These are phyloP conservation scores for Crithidia fasciculata DNA, from an alignment of 208 protist genomes.

Conservation along the genomic window DNA sequence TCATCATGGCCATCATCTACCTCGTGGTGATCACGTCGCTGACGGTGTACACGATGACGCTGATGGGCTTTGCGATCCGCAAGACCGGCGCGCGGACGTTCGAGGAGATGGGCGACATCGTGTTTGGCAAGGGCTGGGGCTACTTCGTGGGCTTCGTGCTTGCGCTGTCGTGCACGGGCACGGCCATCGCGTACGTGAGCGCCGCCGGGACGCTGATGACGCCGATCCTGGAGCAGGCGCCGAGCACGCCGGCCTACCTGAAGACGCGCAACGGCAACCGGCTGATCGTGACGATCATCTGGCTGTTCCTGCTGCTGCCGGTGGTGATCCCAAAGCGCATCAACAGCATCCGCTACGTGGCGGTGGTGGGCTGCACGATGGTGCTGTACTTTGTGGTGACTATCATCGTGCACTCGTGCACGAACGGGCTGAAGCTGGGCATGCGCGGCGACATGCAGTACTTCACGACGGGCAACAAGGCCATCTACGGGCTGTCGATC, in stretches of 20 bases:
- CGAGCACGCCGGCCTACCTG: slow-evolving; percentile 38
- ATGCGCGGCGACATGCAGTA: slow-evolving; percentile 32
- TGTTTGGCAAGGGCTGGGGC: slow-evolving; percentile 56
- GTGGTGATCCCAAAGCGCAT: slow-evolving; percentile 64
- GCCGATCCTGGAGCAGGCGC: slow-evolving; percentile 36
- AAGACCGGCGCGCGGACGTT: slow-evolving; percentile 56
- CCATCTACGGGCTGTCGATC: slow-evolving; percentile 40
- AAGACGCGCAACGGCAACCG: slow-evolving; percentile 34
- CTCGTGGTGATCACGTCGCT: slow-evolving; percentile 56
- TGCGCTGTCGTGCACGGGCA: slow-evolving; percentile 64
- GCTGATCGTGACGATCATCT: slow-evolving; percentile 51
- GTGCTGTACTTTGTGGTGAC: slow-evolving; percentile 69
- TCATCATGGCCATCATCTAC: slow-evolving; percentile 68
- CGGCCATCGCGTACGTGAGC: slow-evolving; percentile 65
- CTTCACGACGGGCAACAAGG: slow-evolving; percentile 55
- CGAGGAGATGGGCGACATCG: slow-evolving; percentile 49
- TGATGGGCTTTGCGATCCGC: slow-evolving; percentile 44
- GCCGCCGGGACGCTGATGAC: slow-evolving; percentile 47
- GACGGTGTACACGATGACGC: slow-evolving; percentile 63
- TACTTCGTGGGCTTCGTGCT: slow-evolving; percentile 61
- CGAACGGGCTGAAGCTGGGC: slow-evolving; percentile 44
- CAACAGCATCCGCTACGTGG: slow-evolving; percentile 72
- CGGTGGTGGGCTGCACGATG: slow-evolving; percentile 48
- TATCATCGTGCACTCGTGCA: slow-evolving; percentile 56
- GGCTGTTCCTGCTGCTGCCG: slow-evolving; percentile 65